Conservation (phyloP, 352 stramenopile genomes). For the Phytophthora aleatoria region DNA sequence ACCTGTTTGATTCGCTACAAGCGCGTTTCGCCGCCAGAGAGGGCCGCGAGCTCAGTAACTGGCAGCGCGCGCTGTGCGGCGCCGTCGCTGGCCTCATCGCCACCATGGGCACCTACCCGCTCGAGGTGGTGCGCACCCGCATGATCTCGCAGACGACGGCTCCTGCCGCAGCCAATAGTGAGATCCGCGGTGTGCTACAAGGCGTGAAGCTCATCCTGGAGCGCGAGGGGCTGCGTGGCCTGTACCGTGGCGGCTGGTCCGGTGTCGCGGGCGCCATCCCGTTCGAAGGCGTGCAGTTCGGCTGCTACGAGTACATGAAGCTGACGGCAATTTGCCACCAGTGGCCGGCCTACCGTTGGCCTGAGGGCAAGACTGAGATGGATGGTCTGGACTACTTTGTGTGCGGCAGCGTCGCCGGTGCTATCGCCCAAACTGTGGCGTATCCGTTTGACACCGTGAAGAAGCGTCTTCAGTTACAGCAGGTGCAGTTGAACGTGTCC, state of each 20-base stretch:
- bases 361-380: slow-evolving; percentile 67
- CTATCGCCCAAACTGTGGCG: slow-evolving; percentile 78
- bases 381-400: slow-evolving; percentile 80
- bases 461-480: slow-evolving; percentile 77
- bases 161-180: slow-evolving; percentile 33
- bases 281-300: slow-evolving; percentile 86
- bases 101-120: slow-evolving; percentile 77
- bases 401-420: slow-evolving; percentile 71
- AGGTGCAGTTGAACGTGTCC: slow-evolving; percentile 31
- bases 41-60: slow-evolving; percentile 44
- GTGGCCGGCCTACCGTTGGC: slow-evolving; percentile 69
- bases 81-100: slow-evolving; percentile 68
- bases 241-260: slow-evolving; percentile 78
- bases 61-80: slow-evolving; percentile 61
- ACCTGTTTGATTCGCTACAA: slow-evolving; percentile 76
- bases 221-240: slow-evolving; percentile 61
- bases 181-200: slow-evolving; percentile 66
- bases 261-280: slow-evolving; percentile 73
- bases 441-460: slow-evolving; percentile 89
- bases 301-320: slow-evolving; percentile 86
- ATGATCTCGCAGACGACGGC: slow-evolving; percentile 71
- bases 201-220: slow-evolving; percentile 63
- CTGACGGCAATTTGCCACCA: slow-evolving; percentile 43
- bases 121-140: slow-evolving; percentile 82
- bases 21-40: slow-evolving; percentile 36